Base-by-base conservation (phyloP, 192 early-diverging fungal species). In the Paraglomus occultum region DNA sequence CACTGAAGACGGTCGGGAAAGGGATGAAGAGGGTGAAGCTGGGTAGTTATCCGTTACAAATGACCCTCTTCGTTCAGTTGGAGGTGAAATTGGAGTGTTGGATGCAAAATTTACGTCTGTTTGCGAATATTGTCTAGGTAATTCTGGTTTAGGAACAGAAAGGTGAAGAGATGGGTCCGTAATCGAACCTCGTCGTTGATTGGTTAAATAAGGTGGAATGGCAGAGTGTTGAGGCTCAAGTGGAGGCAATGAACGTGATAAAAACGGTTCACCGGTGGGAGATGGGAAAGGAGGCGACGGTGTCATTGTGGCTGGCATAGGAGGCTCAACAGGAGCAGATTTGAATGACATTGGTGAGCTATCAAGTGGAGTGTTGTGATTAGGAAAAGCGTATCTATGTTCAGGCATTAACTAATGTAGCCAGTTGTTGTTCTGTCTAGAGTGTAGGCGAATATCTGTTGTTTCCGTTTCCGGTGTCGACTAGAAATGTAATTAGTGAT, bases 101-200 rank as follows among this genome's bases (percentile, higher is more conserved):
- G 51, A 11, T 57, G 17, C 52, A 55, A 68, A 68, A 17, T 68
- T 68, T 31, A 68, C 40, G 7, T 68, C 66, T 17, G 66, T 51
- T 44, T 68, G 66, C 7, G 66, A 68, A 46, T 68, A 68, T 52
- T 68, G 47, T 68, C 66, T 54, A 47, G 66, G 52, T 15, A 68
- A 22, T 68, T 68, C 66, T 68, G 66, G 66, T n/a, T 68, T 76
- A 17, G 50, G 64, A 23, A 69, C 68, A 39, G 39, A 57, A 52
- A 68, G 40, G 44, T 51, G 69, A 31, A 63, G 43, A 4, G 62
- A 57, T 15, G 71, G 66, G 51, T 79, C 78, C 9, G 78, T 75
- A 62, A 79, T 79, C 11, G 78, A 79, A 52, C 76, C 78, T 23
- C 78, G 72, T 38, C 78, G 60, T 48, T 76, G 75, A 31, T 70